Base-by-base conservation (phyloP, 2,329 filamentous ascomycete genomes). In the Colletotrichum kahawae region DNA sequence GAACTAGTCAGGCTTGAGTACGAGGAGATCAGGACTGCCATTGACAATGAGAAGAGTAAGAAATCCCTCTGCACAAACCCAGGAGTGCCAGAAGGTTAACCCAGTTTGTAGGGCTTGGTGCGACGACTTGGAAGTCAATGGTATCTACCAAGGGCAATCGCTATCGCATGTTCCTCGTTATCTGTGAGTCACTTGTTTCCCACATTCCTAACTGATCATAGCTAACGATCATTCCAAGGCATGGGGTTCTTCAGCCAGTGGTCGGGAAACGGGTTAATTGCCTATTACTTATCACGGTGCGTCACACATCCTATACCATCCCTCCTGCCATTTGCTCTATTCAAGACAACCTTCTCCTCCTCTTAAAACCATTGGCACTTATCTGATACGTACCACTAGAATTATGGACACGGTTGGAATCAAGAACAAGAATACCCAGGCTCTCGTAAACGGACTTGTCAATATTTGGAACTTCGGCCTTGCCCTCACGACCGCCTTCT, bases 1-100 rank as follows among this genome's bases (percentile, higher is more conserved):
- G 80, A 84, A 1, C 87, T 90, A 33, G 89, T 91, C 2, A 85
- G 86, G 70, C 81, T 90, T 16, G 89, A 91, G 77, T 88, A 87
- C 77, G 85, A 85, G 12, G 87, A 89, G 69, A 89, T 88, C 80
- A 82, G 77, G 1, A 66, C 68, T 0, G 79, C 80, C 1, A 81
- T 82, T n/a, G 78, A 79, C 10, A 66, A 86, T 67, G 86, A 89
- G 77, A 85, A 87, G 70, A 82, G 87, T 78, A 82, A 80, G 69
- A 18, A 18, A 29, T 0, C 1, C 7, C 54, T 27, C 3, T 13
- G 13, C 43, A 2, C 43, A 48, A 2, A 48, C 24, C 21, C 14
- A 5, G 13, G 6, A 43, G 4, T 43, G 7, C 8, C 4, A 12
- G 38, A 43, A 43, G 21, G 14, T 18, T 70, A 9, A 59, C 31